phyloP scores from a whole-genome alignment of 192 early-diverging fungal species.

The Coemansia furcata region DNA sequence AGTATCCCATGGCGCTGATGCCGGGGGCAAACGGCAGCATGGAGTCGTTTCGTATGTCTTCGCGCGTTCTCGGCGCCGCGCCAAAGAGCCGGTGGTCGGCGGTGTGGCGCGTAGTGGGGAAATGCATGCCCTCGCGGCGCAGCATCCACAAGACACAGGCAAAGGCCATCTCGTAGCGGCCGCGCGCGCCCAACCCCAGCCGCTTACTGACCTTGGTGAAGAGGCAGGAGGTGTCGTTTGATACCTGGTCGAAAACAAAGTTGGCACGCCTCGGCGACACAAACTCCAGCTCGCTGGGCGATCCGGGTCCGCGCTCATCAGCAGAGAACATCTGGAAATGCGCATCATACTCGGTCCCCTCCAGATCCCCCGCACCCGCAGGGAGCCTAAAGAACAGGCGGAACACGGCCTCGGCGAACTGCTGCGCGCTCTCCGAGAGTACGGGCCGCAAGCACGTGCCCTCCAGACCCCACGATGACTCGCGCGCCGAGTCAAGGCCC shows the following conservation, averaged over 20 bases:
- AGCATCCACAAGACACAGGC: conserved; percentile 2
- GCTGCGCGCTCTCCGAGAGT: background rate
- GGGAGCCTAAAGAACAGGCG: background rate
- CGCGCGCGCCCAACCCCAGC: background rate
- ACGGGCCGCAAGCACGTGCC: background rate
- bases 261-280: conserved; percentile 2
- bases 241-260: background rate
- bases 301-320: background rate
- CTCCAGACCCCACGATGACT: background rate
- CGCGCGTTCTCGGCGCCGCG: background rate
- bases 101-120: background rate
- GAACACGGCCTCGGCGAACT: background rate
- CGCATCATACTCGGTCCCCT: background rate
- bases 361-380: background rate
- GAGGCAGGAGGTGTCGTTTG: background rate
- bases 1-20: background rate
- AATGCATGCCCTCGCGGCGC: background rate
- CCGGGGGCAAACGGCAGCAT: background rate
- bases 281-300: background rate
- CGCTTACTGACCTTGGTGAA: background rate
- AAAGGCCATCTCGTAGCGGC: background rate
- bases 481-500: background rate
- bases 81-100: background rate
- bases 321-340: background rate
- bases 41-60: background rate